Evolutionary conservation across 2,329 filamentous ascomycete genomes (phyloP), one percentile per base, ranked within the genome.

Genomic region (Trichoderma koningii): DNA sequence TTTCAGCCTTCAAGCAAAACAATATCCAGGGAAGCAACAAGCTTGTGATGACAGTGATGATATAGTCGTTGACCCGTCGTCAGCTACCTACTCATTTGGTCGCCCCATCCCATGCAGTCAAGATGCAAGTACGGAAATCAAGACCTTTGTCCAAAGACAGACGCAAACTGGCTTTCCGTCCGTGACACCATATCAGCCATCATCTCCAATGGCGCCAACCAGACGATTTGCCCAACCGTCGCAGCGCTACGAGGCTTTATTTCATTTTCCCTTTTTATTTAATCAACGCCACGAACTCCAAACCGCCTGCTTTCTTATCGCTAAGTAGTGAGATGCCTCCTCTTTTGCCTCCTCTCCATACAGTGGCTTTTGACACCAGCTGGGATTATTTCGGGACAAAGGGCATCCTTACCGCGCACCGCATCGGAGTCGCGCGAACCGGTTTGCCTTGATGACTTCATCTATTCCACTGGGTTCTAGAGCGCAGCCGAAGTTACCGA

Each of bases 271-370:
- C 34, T 12, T 14, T 38, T 12, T 12, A 12, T 38, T 38, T 9
- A 30, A 30, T 28, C 30, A 30, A 30, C 30, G 30, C 30, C 30
- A 30, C 30, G 7, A 30, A 9, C 7, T 30, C 30, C 7, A 9
- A 30, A 30, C 1, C 30, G 30, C 30, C 30, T 30, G 30, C 30
- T 30, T 30, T 9, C 2, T 30, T 30, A 30, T 30, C 30, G 9
- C 30, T 9, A 23, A 3, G 21, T 23, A 30, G 30, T 30, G 30
- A 38, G 34, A 38, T 38, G 34, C 34, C 34, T 38, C 34, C 34
- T 38, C 34, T 55, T 52, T 55, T 23, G 57, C 59, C 59, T 51
- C 59, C 59, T 51, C 34, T 38, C 59, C 59, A 28, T 63, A 63
- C 59, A 63, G 59, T 63, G 59, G 23, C 23, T 51, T 56, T 56